These are phyloP conservation scores for Vanrija sp. DNA, from an alignment of 1,284 basidiomycete species.

Conservation along the genomic window DNA sequence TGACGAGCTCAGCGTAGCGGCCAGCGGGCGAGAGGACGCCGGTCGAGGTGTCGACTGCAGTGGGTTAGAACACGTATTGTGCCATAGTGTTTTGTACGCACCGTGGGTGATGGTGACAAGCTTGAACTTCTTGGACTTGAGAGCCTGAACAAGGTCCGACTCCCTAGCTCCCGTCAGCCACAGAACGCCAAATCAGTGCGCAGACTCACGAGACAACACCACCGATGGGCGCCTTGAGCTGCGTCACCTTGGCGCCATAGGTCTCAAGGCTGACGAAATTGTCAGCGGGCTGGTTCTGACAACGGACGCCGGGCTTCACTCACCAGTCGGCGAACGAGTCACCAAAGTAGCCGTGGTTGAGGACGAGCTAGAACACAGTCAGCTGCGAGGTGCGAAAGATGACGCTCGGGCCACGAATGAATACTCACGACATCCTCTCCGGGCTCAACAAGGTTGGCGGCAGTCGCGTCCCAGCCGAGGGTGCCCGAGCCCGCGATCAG, in stretches of 20 bases:
- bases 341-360: constrained; percentile 79
- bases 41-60: constrained; percentile 69
- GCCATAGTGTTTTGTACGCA: constrained; percentile 38
- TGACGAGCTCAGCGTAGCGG: constrained; percentile 70
- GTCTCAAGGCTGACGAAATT: constrained; percentile 61
- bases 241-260: constrained; percentile 87
- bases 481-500: constrained; percentile 92
- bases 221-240: constrained; percentile 79
- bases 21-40: constrained; percentile 86
- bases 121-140: constrained; percentile 82
- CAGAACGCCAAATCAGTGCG: neutral
- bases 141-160: constrained; percentile 54
- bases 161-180: constrained; percentile 22
- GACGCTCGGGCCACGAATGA: too few relatives aligned
- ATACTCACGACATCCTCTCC: constrained; percentile 67
- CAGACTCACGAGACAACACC: constrained; percentile 58
- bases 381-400: neutral
- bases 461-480: constrained; percentile 75
- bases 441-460: constrained; percentile 72
- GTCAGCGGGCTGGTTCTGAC: neutral
- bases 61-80: constrained; percentile 3
- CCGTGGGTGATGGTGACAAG: constrained; percentile 87
- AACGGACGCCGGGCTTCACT: constrained; percentile 22
- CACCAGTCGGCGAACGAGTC: constrained; percentile 79
- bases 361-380: constrained; percentile 46